A percentile compares a stretch with the other conserved stretches of the same genome.
Evolutionary conservation across 148 eudicot genomes (phyloP).

Genomic region (Chenopodium formosanum): DNA sequence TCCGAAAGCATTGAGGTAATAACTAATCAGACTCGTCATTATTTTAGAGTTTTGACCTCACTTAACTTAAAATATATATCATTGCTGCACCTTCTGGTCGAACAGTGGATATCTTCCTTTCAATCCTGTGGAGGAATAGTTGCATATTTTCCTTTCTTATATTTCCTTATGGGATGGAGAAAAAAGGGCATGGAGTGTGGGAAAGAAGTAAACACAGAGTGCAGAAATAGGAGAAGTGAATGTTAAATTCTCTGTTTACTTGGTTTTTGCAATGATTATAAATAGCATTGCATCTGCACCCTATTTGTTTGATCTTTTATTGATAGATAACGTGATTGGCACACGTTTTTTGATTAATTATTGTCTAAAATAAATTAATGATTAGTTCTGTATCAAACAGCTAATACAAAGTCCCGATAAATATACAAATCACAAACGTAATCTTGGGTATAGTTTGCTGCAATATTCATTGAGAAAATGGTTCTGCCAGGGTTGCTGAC

Average conservation of each 20-base stretch:
- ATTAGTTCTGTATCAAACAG: too few relatives aligned
- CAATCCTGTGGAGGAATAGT: background rate
- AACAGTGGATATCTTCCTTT: background rate
- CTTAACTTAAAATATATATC: background rate
- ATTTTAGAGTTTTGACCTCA: background rate
- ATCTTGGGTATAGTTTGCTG: too few relatives aligned
- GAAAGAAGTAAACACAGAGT: background rate
- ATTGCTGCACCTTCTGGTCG: background rate
- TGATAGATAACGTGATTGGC: background rate
- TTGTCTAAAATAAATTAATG: too few relatives aligned
- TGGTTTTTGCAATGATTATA: background rate
- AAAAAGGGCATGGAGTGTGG: background rate
- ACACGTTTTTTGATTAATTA: background rate
- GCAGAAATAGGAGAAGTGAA: background rate
- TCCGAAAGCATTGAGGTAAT: conserved; percentile 94
- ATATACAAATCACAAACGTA: too few relatives aligned
- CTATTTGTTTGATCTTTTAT: background rate
- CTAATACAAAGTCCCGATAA: too few relatives aligned
- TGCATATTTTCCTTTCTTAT: background rate
- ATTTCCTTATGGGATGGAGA: background rate
- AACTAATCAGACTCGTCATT: conserved; percentile 4
- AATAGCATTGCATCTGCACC: background rate
- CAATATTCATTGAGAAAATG: too few relatives aligned
- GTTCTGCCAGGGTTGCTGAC: too few relatives aligned
- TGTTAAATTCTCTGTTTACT: background rate